phyloP scores from a whole-genome alignment of 139 green algal species.

The Limnomonas spitsbergensis region DNA sequence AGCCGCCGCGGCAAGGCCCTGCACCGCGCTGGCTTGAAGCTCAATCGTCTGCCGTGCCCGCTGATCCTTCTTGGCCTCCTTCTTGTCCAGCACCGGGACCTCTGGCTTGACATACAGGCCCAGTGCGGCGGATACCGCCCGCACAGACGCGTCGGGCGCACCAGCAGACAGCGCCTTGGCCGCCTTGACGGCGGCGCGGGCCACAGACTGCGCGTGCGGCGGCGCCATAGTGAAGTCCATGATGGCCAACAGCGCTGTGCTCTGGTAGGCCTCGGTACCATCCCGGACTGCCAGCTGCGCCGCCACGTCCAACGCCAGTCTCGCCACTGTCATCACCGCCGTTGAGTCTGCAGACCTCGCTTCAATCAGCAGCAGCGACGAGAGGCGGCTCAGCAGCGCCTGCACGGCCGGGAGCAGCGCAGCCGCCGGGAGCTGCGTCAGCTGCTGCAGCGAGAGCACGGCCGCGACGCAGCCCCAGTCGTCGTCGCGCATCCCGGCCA shows the following conservation, averaged over 20 bases:
- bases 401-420: slow-evolving; percentile 44
- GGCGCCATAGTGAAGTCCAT: slow-evolving; percentile 21
- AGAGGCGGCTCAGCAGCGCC: slow-evolving; percentile 24
- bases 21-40: not conserved
- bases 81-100: not conserved
- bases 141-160: not conserved
- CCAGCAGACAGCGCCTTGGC: not conserved
- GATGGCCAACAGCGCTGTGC: slow-evolving; percentile 12
- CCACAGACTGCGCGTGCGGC: not conserved
- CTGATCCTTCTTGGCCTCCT: slow-evolving; percentile 8
- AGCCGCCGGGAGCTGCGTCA: slow-evolving; percentile 15
- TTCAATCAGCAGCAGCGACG: slow-evolving; percentile 15
- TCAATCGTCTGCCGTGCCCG: slow-evolving; percentile 1
- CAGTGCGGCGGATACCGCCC: not conserved
- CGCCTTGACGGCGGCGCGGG: slow-evolving; percentile 23
- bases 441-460: slow-evolving; percentile 18
- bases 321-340: slow-evolving; percentile 19
- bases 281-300: slow-evolving; percentile 5
- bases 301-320: slow-evolving; percentile 19
- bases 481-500: slow-evolving; percentile 29
- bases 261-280: not conserved
- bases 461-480: slow-evolving; percentile 30
- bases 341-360: slow-evolving; percentile 21
- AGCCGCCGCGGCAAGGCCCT: slow-evolving; percentile 4
- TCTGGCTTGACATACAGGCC: not conserved